Conservation (phyloP, 805 yeast genomes). For the Saccharomyces jurei region DNA sequence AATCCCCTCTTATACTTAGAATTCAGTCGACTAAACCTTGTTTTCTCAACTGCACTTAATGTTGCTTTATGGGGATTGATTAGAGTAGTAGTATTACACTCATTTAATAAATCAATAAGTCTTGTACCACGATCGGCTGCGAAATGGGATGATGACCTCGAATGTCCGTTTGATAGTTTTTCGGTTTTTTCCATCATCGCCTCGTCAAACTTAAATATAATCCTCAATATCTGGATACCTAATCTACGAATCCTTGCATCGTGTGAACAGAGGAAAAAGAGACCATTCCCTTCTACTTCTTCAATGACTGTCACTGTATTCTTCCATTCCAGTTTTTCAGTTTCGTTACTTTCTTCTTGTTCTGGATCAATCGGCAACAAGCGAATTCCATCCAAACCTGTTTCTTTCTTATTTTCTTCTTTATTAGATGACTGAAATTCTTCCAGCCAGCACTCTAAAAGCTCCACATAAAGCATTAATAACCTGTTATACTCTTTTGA, state of each 20-base stretch:
- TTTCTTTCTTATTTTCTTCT: slow-evolving; percentile 25
- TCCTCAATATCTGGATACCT: slow-evolving; percentile 65
- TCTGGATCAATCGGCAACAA: slow-evolving; percentile 15
- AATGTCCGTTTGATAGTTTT: slow-evolving; percentile 27
- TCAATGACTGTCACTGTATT: slow-evolving; percentile 78
- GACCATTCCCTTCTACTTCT: slow-evolving; percentile 92
- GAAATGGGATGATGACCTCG: slow-evolving; percentile 52
- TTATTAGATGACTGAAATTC: slow-evolving; percentile 41
- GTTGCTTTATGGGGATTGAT: slow-evolving; percentile 43
- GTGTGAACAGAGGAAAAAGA: slow-evolving; percentile 84
- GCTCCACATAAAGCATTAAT: slow-evolving; percentile 65
- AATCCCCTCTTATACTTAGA: slow-evolving; percentile 53
- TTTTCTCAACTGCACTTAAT: slow-evolving; percentile 69
- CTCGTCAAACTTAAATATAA: slow-evolving; percentile 82
- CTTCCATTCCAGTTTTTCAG: slow-evolving; percentile 68
- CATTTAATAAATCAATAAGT: slow-evolving; percentile 67
- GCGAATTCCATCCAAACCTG: slow-evolving; percentile 27
- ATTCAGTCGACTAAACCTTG: slow-evolving; percentile 57
- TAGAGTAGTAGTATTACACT: slow-evolving; percentile 56
- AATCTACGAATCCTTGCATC: slow-evolving; percentile 65
- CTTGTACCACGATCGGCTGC: slow-evolving; percentile 75
- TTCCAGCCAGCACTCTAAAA: slow-evolving; percentile 74
- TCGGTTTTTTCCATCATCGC: slow-evolving; percentile 53
- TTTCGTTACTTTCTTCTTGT: slow-evolving; percentile 23
- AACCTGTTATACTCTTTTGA: slow-evolving; percentile 54